Evolutionary conservation across 2,329 filamentous ascomycete genomes (phyloP).

Genomic region (Ceratocystis alfenasii): DNA sequence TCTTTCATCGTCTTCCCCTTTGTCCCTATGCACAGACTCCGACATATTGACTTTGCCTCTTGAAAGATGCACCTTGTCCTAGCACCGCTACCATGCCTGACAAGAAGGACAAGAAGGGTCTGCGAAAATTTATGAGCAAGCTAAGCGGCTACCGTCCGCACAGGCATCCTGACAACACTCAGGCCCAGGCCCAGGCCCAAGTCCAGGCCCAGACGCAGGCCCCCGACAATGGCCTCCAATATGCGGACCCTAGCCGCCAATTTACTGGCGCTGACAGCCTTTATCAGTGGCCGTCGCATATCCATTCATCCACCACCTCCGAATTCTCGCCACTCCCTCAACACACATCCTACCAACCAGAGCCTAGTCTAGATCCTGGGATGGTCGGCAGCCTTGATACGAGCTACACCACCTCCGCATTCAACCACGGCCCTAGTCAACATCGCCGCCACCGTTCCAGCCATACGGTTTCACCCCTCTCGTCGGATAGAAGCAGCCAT

Average conservation of each 20-base stretch:
- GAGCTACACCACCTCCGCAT: background rate
- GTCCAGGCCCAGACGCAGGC: background rate
- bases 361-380: background rate
- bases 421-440: background rate
- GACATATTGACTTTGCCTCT: background rate
- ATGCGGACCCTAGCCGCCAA: background rate
- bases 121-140: slow-evolving; percentile 10
- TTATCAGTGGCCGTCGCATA: background rate
- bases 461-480: slow-evolving; percentile 5
- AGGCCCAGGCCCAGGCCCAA: too few relatives aligned
- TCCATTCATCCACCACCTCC: background rate
- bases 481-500: background rate
- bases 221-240: background rate
- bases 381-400: background rate
- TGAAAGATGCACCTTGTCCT: slow-evolving; percentile 7
- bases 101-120: slow-evolving; percentile 13
- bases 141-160: background rate
- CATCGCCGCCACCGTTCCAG: background rate
- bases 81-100: slow-evolving; percentile 10
- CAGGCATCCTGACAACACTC: background rate
- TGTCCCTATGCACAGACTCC: background rate
- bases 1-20: background rate
- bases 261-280: background rate
- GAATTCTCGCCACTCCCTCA: background rate
- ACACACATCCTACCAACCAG: background rate